Base-by-base conservation (phyloP, 805 yeast genomes). In the Wickerhamiella azyma region DNA sequence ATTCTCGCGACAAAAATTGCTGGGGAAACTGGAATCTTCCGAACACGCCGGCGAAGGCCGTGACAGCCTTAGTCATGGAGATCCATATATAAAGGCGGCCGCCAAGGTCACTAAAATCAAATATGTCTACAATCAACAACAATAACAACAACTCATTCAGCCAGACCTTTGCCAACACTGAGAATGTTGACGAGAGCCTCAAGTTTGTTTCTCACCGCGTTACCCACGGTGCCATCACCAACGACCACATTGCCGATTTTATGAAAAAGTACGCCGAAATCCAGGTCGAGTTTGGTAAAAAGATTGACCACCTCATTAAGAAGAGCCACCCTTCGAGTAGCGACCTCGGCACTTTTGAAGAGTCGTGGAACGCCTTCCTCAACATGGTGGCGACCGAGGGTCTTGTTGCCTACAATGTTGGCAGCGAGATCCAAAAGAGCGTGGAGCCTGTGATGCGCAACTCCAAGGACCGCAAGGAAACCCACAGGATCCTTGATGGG, bases 181-280 rank as follows among this genome's bases (percentile, higher is more conserved):
- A 18, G 9, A 26, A 41, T 26, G 19, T 26, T 3, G 45, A 35
- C 21, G 40, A 35, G 11, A 18, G 40, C 11, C 33, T 42, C 45
- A 28, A 35, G 29, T 42, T 19, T 32, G 45, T 42, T 7, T 17
- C 26, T 45, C 68, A 78, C 46, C 71, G 85, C 51, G 65, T 74
- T 35, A 64, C 69, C 26, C 74, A 71, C 53, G 75, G 78, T 39
- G 72, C 72, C 54, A 54, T 67, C 37, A 64, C 78, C 45, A 80
- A 80, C 55, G 74, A 72, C 49, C 78, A 75, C 44, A 68, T 83
- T 50, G 76, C 83, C 36, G 70, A 68, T 37, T 73, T 83, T 68
- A 66, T 82, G 48, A 69, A 73, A 33, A 76, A 73, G 26, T 67
- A 77, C 48, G 67, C 74, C 35, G 65, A 71, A 29, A 61, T 75